These are phyloP conservation scores for Hyparrhenia diplandra DNA, from an alignment of 176 grass and related monocot species.

Conservation along the genomic window DNA sequence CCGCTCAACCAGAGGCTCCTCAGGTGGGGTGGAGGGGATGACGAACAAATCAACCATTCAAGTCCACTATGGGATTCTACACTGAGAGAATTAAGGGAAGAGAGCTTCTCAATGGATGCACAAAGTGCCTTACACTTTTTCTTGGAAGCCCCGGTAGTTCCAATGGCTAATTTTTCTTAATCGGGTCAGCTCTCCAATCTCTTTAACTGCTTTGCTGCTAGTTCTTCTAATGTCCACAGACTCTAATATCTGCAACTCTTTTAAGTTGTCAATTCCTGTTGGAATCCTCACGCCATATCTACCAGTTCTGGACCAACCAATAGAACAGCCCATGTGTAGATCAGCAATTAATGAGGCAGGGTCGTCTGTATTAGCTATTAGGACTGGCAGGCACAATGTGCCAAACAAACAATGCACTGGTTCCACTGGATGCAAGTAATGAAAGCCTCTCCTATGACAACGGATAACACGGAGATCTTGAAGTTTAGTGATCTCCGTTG, in stretches of 20 bases:
- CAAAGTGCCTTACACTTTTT: background rate
- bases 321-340: background rate
- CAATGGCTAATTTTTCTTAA: background rate
- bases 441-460: background rate
- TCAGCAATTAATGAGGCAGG: background rate
- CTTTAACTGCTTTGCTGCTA: background rate
- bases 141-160: background rate
- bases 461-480: background rate
- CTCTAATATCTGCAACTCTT: background rate
- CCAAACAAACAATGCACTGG: background rate
- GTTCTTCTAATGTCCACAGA: background rate
- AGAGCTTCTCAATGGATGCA: too few species aligned
- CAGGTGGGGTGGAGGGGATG: background rate
- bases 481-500: background rate
- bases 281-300: background rate
- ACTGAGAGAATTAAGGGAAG: background rate
- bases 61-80: background rate
- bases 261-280: background rate
- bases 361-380: background rate
- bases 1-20: background rate
- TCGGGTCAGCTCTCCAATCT: background rate
- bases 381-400: background rate
- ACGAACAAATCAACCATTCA: background rate
- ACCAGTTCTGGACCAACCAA: background rate
- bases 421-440: background rate